Evolutionary conservation across 768 basidiomycete genomes (phyloP).

Genomic region (Lyophyllum decastes): DNA sequence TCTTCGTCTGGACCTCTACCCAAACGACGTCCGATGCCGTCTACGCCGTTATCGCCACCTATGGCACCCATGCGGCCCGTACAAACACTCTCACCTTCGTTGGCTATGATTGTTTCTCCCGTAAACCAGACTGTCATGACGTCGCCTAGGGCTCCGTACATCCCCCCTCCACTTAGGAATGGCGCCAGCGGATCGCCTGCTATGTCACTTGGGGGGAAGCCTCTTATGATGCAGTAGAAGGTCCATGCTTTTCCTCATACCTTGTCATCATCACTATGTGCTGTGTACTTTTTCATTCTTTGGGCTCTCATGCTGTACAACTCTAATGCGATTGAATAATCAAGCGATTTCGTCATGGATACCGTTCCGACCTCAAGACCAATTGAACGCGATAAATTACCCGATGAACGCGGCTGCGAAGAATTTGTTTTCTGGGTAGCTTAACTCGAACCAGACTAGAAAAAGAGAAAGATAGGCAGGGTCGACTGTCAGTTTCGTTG

Average conservation of each 20-base stretch:
- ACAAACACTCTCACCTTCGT: conserved; percentile 59
- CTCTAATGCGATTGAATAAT: conserved; percentile 3
- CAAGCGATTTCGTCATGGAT: not conserved
- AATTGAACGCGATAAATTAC: no score
- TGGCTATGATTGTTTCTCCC: conserved; percentile 68
- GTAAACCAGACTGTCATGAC: conserved; percentile 40
- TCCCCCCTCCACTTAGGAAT: conserved; percentile 30
- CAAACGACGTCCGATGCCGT: conserved; percentile 37
- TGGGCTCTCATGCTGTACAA: conserved; percentile 1
- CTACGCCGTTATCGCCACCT: conserved; percentile 27
- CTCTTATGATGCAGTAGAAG: conserved; percentile 22
- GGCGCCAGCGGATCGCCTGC: conserved; percentile 26
- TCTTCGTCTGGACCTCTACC: conserved; percentile 27
- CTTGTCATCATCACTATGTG: not conserved
- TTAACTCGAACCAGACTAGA: not conserved
- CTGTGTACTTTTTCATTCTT: conserved; percentile 1
- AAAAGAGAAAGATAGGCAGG: no score
- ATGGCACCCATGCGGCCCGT: conserved; percentile 32
- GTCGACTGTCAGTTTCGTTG: not conserved
- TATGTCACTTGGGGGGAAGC: conserved; percentile 21
- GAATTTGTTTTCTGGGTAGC: no score
- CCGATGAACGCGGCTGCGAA: no score
- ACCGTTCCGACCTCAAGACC: not conserved
- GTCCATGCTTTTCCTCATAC: not conserved
- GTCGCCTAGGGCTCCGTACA: conserved; percentile 33